phyloP scores from a whole-genome alignment of 2,329 filamentous ascomycete species.

The Fusarium verticillioides region DNA sequence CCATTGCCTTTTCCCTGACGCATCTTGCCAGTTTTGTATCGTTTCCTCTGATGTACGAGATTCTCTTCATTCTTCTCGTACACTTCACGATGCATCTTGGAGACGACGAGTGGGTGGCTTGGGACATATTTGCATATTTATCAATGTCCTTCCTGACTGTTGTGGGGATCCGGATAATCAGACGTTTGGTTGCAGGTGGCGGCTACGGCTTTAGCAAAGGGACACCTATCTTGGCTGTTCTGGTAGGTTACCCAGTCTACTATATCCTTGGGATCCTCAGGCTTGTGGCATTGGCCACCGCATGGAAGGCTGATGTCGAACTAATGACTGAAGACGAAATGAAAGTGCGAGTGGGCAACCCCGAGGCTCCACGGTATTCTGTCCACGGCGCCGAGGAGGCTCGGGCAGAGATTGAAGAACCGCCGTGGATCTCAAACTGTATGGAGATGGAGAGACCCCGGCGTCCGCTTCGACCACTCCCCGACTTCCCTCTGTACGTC shows the following conservation, averaged over 20 bases:
- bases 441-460: not conserved
- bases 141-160: not conserved
- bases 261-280: conserved; percentile 18
- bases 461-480: not conserved
- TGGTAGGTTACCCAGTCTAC: not conserved
- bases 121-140: not conserved
- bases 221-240: not conserved
- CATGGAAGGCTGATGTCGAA: not conserved
- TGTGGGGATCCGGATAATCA: not conserved
- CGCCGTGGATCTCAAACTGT: conserved; percentile 1
- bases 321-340: not conserved
- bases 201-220: not conserved
- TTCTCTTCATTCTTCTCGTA: not conserved
- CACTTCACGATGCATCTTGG: not conserved
- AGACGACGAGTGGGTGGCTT: not conserved
- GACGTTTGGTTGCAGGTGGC: not conserved
- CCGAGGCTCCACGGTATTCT: not conserved
- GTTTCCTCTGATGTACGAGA: conserved; percentile 13
- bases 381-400: not conserved
- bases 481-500: rapidly evolving
- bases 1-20: not conserved
- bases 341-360: not conserved
- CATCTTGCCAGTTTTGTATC: conserved; percentile 13
- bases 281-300: conserved; percentile 16
- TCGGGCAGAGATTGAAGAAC: not conserved